Evolutionary conservation across 768 basidiomycete species (phyloP).

Genomic region (Russula abietina): DNA sequence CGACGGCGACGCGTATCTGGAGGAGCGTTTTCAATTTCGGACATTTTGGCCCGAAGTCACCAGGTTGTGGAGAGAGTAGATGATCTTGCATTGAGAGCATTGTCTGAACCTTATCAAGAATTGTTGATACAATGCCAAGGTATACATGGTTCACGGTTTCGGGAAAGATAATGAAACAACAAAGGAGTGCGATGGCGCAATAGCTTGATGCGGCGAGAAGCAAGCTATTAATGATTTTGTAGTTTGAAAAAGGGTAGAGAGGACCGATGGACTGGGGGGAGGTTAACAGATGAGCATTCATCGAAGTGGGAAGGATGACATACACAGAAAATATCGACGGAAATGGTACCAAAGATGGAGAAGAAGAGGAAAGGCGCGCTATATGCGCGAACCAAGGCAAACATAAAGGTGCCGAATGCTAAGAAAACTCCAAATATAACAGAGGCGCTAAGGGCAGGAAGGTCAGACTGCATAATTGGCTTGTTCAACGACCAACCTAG

Average conservation of each 20-base stretch:
- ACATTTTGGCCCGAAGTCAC: slow-evolving; percentile 26
- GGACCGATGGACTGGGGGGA: slow-evolving; percentile 39
- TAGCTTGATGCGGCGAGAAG: slow-evolving; percentile 42
- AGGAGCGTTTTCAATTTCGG: slow-evolving; percentile 27
- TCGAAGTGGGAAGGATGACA: slow-evolving; percentile 12
- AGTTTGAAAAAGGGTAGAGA: slow-evolving; percentile 43
- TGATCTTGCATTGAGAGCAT: slow-evolving; percentile 33
- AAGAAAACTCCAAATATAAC: slow-evolving; percentile 46
- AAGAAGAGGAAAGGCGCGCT: slow-evolving; percentile 41
- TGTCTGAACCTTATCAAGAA: slow-evolving; percentile 30
- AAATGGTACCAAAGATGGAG: slow-evolving; percentile 45
- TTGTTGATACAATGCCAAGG: slow-evolving; percentile 30
- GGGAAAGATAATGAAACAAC: slow-evolving; percentile 46
- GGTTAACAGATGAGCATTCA: not conserved
- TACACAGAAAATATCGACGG: slow-evolving; percentile 40
- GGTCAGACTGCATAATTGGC: not conserved
- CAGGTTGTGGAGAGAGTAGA: slow-evolving; percentile 26
- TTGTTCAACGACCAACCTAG: slow-evolving; percentile 26
- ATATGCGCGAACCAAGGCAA: slow-evolving; percentile 43
- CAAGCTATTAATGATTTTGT: slow-evolving; percentile 40
- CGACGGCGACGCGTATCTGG: slow-evolving; percentile 24
- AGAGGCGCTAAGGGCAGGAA: slow-evolving; percentile 32
- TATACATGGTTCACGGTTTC: slow-evolving; percentile 44
- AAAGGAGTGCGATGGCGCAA: slow-evolving; percentile 42
- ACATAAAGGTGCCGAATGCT: slow-evolving; percentile 38